A percentile compares a stretch with the other conserved stretches of the same genome.
Evolutionary conservation across 2,329 filamentous ascomycete genomes (phyloP).

Genomic region (Claviceps humidiphila): DNA sequence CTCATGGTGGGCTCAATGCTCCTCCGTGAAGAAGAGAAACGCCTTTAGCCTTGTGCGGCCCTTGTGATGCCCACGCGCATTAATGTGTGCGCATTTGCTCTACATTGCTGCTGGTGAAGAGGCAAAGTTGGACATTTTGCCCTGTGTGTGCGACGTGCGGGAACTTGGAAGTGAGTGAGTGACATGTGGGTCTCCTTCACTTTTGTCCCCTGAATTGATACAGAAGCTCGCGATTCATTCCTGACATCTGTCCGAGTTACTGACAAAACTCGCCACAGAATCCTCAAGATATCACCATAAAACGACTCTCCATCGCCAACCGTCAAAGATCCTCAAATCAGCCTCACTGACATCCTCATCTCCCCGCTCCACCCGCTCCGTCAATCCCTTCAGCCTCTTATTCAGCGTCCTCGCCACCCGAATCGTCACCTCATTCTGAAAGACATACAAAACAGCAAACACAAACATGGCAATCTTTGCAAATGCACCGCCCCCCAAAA

Average conservation of each 20-base stretch:
- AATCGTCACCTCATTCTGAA: constrained; percentile 44
- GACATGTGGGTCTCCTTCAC: not conserved
- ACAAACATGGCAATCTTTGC: constrained; percentile 41
- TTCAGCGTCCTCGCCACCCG: constrained; percentile 39
- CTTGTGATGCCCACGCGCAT: not conserved
- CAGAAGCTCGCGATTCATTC: too few species aligned
- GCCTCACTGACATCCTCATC: constrained; percentile 31
- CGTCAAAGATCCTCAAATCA: constrained; percentile 35
- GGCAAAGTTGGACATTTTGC: not conserved
- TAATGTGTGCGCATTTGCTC: not conserved
- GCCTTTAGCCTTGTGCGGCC: not conserved
- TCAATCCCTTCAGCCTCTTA: constrained; percentile 35
- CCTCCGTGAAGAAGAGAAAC: not conserved
- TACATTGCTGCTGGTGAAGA: not conserved
- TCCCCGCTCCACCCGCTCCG: constrained; percentile 33
- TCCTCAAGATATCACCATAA: constrained; percentile 23
- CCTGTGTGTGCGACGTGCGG: too few species aligned
- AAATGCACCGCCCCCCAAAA: constrained; percentile 30
- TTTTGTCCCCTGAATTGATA: too few species aligned
- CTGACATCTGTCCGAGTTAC: too few species aligned
- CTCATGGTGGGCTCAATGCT: not conserved
- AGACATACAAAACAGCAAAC: constrained; percentile 43
- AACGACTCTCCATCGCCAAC: constrained; percentile 45
- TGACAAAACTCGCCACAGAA: too few species aligned
- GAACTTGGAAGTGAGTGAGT: too few species aligned